phyloP scores from a whole-genome alignment of 257 asterid species.

The Perilla frutescens region DNA sequence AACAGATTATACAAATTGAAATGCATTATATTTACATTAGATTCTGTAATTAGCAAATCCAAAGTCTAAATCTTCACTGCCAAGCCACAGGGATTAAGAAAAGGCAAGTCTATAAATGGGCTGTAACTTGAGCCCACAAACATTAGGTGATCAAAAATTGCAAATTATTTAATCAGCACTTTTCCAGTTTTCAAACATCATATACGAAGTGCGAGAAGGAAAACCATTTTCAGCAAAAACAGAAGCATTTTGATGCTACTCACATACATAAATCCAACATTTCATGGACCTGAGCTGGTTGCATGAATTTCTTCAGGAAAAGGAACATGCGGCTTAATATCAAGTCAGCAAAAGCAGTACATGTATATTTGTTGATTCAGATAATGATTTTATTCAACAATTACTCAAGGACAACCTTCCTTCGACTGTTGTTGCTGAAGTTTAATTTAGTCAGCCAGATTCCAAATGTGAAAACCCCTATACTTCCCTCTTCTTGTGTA shows the following conservation, averaged over 20 bases:
- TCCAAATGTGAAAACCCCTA: constrained; percentile 6
- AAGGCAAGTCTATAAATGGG: background rate
- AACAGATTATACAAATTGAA: background rate
- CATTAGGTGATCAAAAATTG: background rate
- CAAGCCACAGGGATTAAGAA: constrained; percentile 13
- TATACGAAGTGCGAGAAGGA: background rate
- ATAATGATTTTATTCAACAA: constrained; percentile 6
- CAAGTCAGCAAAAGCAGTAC: constrained; percentile 1
- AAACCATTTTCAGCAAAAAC: background rate
- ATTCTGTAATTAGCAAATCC: background rate
- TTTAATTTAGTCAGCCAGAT: background rate
- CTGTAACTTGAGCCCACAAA: background rate
- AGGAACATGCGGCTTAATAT: background rate
- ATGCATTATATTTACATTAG: background rate
- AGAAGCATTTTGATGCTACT: background rate
- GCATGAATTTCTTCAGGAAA: constrained; percentile 1
- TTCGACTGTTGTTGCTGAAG: background rate
- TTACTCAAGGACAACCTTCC: background rate
- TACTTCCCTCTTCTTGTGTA: constrained; percentile 10
- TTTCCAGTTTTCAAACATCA: background rate
- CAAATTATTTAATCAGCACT: background rate
- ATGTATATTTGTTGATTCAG: background rate
- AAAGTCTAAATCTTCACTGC: background rate
- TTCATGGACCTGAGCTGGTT: background rate
- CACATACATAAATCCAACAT: background rate